Conservation (phyloP, 2,329 filamentous ascomycete species). For the Plenodomus biglobosus region DNA sequence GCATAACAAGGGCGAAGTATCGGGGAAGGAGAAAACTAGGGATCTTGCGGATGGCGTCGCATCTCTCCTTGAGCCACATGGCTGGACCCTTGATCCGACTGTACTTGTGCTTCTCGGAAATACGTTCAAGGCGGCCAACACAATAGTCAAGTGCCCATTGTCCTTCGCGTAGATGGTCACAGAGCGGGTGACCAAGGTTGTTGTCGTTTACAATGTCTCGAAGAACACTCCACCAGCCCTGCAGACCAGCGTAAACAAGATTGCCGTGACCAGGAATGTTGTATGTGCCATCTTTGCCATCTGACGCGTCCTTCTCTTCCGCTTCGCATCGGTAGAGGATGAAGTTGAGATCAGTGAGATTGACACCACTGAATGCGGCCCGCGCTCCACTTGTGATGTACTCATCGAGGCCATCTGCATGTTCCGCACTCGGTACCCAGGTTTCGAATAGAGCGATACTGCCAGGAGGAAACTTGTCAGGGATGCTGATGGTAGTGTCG, state of each 20-base stretch:
- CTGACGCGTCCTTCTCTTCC: conserved; percentile 79
- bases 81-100: conserved; percentile 65
- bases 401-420: conserved; percentile 78
- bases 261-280: conserved; percentile 80
- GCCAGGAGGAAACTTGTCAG: conserved; percentile 84
- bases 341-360: conserved; percentile 85
- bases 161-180: conserved; percentile 86
- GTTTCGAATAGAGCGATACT: conserved; percentile 96
- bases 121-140: conserved; percentile 72
- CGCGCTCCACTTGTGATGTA: conserved; percentile 82
- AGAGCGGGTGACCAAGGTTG: conserved; percentile 88
- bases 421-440: conserved; percentile 86
- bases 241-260: conserved; percentile 92
- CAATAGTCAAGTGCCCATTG: conserved; percentile 93
- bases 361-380: conserved; percentile 73
- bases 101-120: conserved; percentile 65
- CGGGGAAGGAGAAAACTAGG: conserved; percentile 88
- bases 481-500: conserved; percentile 77
- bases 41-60: conserved; percentile 79
- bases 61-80: conserved; percentile 79
- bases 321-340: conserved; percentile 88
- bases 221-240: conserved; percentile 96
- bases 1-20: conserved; percentile 88
- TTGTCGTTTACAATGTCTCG: conserved; percentile 84
- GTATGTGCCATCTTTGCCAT: conserved; percentile 83